Evolutionary conservation across 2,329 filamentous ascomycete species (phyloP).

Genomic region (Ophiostoma ips): DNA sequence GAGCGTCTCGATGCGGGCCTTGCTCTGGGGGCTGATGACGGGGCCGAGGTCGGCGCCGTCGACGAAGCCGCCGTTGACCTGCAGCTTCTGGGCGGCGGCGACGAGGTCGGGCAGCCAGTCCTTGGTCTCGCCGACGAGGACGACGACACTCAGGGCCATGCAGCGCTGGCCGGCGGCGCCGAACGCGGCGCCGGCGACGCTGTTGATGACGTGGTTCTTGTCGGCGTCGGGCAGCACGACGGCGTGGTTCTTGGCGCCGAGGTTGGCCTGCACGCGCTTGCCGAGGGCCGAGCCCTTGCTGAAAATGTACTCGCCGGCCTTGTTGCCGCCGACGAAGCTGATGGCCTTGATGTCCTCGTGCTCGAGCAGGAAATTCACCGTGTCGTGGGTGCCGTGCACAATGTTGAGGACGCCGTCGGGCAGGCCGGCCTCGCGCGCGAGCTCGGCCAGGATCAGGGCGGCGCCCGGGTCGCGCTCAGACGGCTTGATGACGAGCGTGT

Average conservation of each 20-base stretch:
- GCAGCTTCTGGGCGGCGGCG: constrained; percentile 57
- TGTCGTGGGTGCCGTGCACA: constrained; percentile 64
- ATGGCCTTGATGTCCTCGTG: constrained; percentile 75
- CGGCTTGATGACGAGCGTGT: constrained; percentile 72
- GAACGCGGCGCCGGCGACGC: constrained; percentile 70
- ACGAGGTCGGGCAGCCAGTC: constrained; percentile 68
- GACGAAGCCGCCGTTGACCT: constrained; percentile 70
- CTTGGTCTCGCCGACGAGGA: constrained; percentile 74
- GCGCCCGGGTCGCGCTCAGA: constrained; percentile 75
- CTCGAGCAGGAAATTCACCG: constrained; percentile 76
- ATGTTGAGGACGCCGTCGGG: constrained; percentile 71
- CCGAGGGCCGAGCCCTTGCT: constrained; percentile 64
- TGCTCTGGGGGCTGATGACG: constrained; percentile 66
- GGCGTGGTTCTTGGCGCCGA: constrained; percentile 81
- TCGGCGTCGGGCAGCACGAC: constrained; percentile 74
- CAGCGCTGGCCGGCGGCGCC: constrained; percentile 75
- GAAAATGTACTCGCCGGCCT: constrained; percentile 81
- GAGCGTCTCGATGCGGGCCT: constrained; percentile 60
- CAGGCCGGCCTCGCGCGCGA: constrained; percentile 67
- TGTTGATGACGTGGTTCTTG: constrained; percentile 79
- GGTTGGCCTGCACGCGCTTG: constrained; percentile 77
- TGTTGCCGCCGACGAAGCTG: constrained; percentile 75
- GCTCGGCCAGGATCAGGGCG: constrained; percentile 75
- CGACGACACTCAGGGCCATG: constrained; percentile 76
- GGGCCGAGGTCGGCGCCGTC: constrained; percentile 68